These are phyloP conservation scores for Citrus maxima DNA, from an alignment of 345 rosid species.

Conservation along the genomic window DNA sequence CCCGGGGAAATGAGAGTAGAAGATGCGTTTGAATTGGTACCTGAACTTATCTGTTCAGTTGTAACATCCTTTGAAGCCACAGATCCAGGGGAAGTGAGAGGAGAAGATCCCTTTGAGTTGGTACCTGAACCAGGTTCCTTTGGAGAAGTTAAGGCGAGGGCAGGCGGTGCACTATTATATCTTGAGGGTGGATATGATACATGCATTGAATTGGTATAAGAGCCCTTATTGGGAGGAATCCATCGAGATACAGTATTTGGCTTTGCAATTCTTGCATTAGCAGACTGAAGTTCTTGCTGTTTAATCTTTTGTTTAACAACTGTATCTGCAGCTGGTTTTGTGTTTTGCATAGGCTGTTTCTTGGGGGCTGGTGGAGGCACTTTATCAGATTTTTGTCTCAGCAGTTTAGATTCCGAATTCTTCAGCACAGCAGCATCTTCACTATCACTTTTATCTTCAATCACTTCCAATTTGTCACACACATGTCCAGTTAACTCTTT, in stretches of 20 bases:
- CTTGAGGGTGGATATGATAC: slow-evolving; percentile 77
- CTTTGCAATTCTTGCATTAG: slow-evolving; percentile 64
- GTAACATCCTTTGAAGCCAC: slow-evolving; percentile 36
- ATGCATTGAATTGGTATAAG: slow-evolving; percentile 72
- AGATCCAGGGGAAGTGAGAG: slow-evolving; percentile 18
- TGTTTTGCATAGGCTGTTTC: slow-evolving; percentile 43
- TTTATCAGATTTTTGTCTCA: slow-evolving; percentile 52
- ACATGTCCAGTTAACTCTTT: slow-evolving; percentile 38
- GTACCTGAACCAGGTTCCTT: slow-evolving; percentile 47
- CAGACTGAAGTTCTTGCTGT: slow-evolving; percentile 53
- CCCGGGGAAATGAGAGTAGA: slow-evolving; percentile 19
- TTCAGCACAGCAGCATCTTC: slow-evolving; percentile 30
- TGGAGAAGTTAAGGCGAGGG: slow-evolving; percentile 46
- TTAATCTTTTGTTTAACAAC: slow-evolving; percentile 56
- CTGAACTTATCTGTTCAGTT: slow-evolving; percentile 3
- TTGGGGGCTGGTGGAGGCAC: slow-evolving; percentile 35
- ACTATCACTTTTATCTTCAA: slow-evolving; percentile 36
- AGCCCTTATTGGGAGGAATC: slow-evolving; percentile 88
- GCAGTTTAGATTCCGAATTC: slow-evolving; percentile 42
- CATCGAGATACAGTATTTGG: slow-evolving; percentile 72
- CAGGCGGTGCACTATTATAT: slow-evolving; percentile 77
- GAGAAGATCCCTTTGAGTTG: slow-evolving; percentile 32
- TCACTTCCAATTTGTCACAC: slow-evolving; percentile 35
- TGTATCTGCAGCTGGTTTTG: slow-evolving; percentile 52
- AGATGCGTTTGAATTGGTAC: slow-evolving; percentile 31